phyloP scores from a whole-genome alignment of 2,329 filamentous ascomycete species.

The Cladobotryum mycophilum region DNA sequence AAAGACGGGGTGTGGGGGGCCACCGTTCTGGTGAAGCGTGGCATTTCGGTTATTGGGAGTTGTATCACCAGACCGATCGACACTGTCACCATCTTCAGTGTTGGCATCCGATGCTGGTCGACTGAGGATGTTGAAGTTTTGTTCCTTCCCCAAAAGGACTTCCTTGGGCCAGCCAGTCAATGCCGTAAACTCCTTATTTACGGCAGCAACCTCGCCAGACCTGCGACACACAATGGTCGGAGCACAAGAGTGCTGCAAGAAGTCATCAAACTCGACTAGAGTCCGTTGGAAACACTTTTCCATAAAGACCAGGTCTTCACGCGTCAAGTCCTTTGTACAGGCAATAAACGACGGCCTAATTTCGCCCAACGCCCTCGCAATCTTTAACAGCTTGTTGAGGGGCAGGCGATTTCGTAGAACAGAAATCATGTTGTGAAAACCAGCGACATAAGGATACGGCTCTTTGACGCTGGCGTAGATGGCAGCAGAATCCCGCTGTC shows the following conservation, averaged over 20 bases:
- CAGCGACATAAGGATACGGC: conserved; percentile 84
- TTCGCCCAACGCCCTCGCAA: conserved; percentile 79
- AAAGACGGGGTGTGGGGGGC: conserved; percentile 70
- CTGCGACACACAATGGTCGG: conserved; percentile 88
- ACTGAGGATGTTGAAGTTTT: conserved; percentile 81
- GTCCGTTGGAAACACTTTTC: conserved; percentile 95
- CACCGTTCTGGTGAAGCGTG: conserved; percentile 37
- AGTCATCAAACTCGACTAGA: conserved; percentile 87
- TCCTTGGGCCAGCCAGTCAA: conserved; percentile 92
- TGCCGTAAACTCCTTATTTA: conserved; percentile 95
- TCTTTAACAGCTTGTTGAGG: conserved; percentile 68
- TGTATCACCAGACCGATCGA: conserved; percentile 33
- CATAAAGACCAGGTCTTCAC: conserved; percentile 91
- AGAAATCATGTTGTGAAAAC: conserved; percentile 82
- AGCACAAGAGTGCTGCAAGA: conserved; percentile 79
- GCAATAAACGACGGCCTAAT: conserved; percentile 92
- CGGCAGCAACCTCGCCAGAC: conserved; percentile 89
- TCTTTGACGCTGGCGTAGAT: conserved; percentile 88
- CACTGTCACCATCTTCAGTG: conserved; percentile 29
- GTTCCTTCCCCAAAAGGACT: conserved; percentile 77
- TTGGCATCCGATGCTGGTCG: conserved; percentile 33
- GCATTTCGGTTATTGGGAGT: conserved; percentile 47
- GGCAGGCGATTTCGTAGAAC: conserved; percentile 75
- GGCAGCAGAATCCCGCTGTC: conserved; percentile 66
- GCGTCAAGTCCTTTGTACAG: conserved; percentile 80